Evolutionary conservation across 139 green algal genomes (phyloP), one percentile per base, ranked within the genome.

Genomic region (Coccomyxa sp.): DNA sequence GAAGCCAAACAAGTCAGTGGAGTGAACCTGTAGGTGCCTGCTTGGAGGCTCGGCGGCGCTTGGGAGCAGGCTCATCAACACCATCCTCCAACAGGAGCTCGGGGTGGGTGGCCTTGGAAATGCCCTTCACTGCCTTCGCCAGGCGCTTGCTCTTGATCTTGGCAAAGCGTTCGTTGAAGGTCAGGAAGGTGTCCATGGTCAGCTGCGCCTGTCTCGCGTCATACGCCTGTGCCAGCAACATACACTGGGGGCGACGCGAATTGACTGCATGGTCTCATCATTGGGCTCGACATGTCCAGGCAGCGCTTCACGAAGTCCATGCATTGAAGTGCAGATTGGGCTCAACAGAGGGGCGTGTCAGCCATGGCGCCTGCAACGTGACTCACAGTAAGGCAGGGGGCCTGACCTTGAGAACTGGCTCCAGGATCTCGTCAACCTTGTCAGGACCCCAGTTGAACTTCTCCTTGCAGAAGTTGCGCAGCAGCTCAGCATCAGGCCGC

Each of bases 71-170:
- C 17, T 60, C 27, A 15, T 67, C 45, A 18, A 80, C 79, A 17
- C 58, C 81, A 4, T 78, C 75, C 12, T 45, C 60, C 60, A 91
- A 79, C 74, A 88, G 84, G 31, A 93, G 71, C 28, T 91, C 90
- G 0, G 89, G 77, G 32, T 92, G 84, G 16, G 80, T 66, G 1
- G 77, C 68, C 59, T 90, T 90, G 25, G 82, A 86, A 67, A 94
- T 92, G 63, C 84, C 82, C 31, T 82, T 76, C 51, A 95, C 87
- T 3, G 92, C 92, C 80, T 88, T 80, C 84, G 89, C 91, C 82
- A 97, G 87, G 10, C 95, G 89, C 83, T 91, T 92, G 32, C 92
- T 97, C 80, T 88, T 89, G 86, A 98, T 95, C 89, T 98, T 98
- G n/a, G 95, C 95, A 87, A 98, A 98, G 60, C 93, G 91, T 78